Base-by-base conservation (phyloP, 352 stramenopile species). In the Pythium phragmitis region DNA sequence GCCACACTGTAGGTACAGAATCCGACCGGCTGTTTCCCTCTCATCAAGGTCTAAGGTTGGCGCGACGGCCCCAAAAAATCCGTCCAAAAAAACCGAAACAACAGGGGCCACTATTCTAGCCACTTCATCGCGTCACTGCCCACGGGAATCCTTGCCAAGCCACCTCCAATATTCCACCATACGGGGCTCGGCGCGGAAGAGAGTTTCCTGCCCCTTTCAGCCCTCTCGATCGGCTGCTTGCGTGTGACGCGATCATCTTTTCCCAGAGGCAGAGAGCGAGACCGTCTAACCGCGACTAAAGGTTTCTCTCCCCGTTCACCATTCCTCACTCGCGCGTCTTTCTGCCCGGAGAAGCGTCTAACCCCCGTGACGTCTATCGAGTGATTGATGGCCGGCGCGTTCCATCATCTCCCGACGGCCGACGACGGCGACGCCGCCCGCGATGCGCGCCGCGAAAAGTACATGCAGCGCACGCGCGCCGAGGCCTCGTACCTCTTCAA, bases 401-500 rank as follows among this genome's bases (percentile, higher is more conserved):
- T 70, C 50, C 64, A 62, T 23, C 58, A 62, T 23, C 58, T 39
- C 11, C 34, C 34, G 33, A 37, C 33, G 34, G 34, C 57, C 4
- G 51, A 30, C 4, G 13, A 30, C 36, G 53, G 59, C 36, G 58
- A 55, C 21, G 23, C n/a, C 3, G 47, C 17, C 34, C 60, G 42
- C 23, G 73, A 86, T 17, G 78, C 85, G 57, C 78, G 82, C 42
- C 75, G 80, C 28, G 82, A 89, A 69, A 72, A 75, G 60, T 92
- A 87, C 73, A 87, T 90, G 79, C 72, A 77, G 39, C 78, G 82
- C 69, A 92, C 79, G 23, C 81, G 85, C 43, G 69, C 74, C 30
- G 81, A 94, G 70, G 85, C 85, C 7, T 73, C 75, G 47, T 94
- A 92, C 55, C 68, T 92, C 47, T 94, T 94, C 74, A 92, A 94